Conservation (phyloP, 805 yeast species). For the Kuraishia capsulata region DNA sequence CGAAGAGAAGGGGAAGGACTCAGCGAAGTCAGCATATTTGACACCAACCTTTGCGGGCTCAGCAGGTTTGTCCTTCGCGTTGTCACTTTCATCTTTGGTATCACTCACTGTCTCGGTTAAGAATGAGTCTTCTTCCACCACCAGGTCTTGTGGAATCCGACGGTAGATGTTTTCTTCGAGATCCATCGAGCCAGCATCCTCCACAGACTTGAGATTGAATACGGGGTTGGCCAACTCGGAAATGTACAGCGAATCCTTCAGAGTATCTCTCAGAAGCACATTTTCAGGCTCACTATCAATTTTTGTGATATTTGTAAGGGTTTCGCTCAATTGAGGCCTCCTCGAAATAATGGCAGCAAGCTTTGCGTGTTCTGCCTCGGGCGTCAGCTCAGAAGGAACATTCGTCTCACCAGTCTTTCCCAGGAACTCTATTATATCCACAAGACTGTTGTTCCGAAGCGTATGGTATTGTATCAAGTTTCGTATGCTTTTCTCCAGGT, state of each 20-base stretch:
- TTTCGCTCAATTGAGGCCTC: not conserved
- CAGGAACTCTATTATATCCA: not conserved
- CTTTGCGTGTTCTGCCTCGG: not conserved
- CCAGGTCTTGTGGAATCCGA: not conserved
- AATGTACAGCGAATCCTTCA: not conserved
- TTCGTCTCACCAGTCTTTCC: no score
- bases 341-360: not conserved
- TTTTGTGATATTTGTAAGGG: not conserved
- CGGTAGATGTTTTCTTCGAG: not conserved
- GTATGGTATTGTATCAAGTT: not conserved
- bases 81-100: not conserved
- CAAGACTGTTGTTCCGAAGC: conserved; percentile 1
- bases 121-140: not conserved
- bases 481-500: not conserved
- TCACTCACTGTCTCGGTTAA: not conserved
- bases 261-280: not conserved
- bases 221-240: not conserved
- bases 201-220: not conserved
- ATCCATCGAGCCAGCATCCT: not conserved
- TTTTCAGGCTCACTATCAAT: no score
- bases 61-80: not conserved
- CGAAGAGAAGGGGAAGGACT: not conserved
- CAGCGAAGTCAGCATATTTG: not conserved
- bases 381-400: not conserved
- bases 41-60: not conserved